Percentiles rank a stretch among this genome's conserved stretches.
phyloP scores from a whole-genome alignment of 2,329 filamentous ascomycete genomes.

The Volutella citrinella region DNA sequence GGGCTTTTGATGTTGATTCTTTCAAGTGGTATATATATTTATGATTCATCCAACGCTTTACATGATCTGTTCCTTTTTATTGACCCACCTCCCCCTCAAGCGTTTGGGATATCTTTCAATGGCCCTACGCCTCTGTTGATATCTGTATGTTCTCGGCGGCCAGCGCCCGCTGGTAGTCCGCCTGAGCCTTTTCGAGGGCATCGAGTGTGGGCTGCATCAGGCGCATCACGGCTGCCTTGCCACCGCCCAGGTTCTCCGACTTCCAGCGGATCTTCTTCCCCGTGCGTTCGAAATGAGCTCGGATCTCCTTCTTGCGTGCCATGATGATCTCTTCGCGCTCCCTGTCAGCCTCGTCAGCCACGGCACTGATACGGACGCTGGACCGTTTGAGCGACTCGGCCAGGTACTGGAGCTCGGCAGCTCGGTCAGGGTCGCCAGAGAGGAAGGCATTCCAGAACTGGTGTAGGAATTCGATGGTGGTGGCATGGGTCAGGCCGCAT shows the following conservation, averaged over 20 bases:
- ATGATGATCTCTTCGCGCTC: slow-evolving; percentile 67
- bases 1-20: no score
- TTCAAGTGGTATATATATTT: no score
- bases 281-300: slow-evolving; percentile 67
- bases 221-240: slow-evolving; percentile 69
- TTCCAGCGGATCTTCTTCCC: slow-evolving; percentile 72
- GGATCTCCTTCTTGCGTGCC: slow-evolving; percentile 65
- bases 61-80: no score
- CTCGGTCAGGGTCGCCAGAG: slow-evolving; percentile 79
- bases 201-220: slow-evolving; percentile 72
- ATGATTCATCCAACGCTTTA: no score
- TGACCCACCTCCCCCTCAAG: no score
- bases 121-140: slow-evolving; percentile 49
- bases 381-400: slow-evolving; percentile 79
- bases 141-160: slow-evolving; percentile 57
- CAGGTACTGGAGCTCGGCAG: slow-evolving; percentile 75
- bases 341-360: slow-evolving; percentile 75
- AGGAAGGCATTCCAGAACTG: slow-evolving; percentile 95
- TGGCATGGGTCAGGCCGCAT: slow-evolving; percentile 75
- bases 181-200: slow-evolving; percentile 67
- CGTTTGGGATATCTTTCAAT: no score
- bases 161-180: slow-evolving; percentile 69
- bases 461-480: slow-evolving; percentile 91
- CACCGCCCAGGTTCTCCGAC: slow-evolving; percentile 67
- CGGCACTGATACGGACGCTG: slow-evolving; percentile 72